A percentile compares a stretch with the other conserved stretches of the same genome.
These are phyloP conservation scores for Tylopilus sp. DNA, from an alignment of 1,284 basidiomycete species.

Conservation along the genomic window DNA sequence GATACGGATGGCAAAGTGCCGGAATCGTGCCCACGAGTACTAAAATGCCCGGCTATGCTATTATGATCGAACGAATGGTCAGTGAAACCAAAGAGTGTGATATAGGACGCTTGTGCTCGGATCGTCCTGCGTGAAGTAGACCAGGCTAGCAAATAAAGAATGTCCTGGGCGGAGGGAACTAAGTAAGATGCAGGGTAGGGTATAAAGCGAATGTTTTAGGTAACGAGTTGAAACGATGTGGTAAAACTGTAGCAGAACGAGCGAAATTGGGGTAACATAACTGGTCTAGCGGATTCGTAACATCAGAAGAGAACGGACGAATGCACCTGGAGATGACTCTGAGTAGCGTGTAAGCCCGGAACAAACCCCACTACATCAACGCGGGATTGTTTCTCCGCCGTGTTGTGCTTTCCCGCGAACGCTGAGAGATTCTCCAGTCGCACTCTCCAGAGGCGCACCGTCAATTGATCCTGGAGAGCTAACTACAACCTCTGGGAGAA, in stretches of 20 bases:
- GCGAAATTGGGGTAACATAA: slow-evolving; percentile 4
- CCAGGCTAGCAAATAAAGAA: background rate
- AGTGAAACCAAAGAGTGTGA: slow-evolving; percentile 6
- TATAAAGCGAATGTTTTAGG: slow-evolving; percentile 9
- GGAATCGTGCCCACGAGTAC: background rate
- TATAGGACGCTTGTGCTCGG: slow-evolving; percentile 7
- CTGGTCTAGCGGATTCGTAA: background rate
- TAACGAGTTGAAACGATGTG: background rate
- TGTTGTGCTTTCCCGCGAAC: slow-evolving; percentile 22
- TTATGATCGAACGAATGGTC: background rate
- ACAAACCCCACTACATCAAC: slow-evolving; percentile 13
- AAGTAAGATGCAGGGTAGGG: background rate
- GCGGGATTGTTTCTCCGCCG: slow-evolving; percentile 20
- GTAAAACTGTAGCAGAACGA: slow-evolving; percentile 18
- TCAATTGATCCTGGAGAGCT: slow-evolving; percentile 36
- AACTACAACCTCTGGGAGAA: slow-evolving; percentile 36
- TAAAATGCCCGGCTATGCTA: background rate
- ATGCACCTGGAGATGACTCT: background rate
- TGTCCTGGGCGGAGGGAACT: background rate
- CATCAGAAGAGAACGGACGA: background rate
- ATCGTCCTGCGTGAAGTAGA: background rate
- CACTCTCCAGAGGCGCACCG: slow-evolving; percentile 21
- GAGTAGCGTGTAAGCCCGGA: background rate
- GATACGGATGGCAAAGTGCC: background rate
- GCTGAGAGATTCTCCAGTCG: slow-evolving; percentile 12